A percentile compares a stretch with the other conserved stretches of the same genome.
These are phyloP conservation scores for Colletotrichum agaves DNA, from an alignment of 2,329 filamentous ascomycete species.

Conservation along the genomic window DNA sequence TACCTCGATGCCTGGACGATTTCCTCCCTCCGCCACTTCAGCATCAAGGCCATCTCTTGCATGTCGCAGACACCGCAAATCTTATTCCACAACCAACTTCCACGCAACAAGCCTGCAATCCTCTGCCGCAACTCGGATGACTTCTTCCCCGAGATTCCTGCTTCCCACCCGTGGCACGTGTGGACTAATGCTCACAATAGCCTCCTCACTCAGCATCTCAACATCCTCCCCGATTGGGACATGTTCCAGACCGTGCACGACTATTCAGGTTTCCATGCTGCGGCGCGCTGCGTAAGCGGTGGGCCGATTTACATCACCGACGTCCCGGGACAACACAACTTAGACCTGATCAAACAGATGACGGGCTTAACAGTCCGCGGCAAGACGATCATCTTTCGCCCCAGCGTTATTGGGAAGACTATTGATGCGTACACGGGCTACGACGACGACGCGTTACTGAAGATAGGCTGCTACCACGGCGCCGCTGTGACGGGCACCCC, in stretches of 20 bases:
- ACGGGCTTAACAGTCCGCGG: conserved; percentile 77
- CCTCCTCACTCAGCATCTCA: conserved; percentile 84
- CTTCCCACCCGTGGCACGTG: conserved; percentile 92
- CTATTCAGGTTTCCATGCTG: conserved; percentile 87
- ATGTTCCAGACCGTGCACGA: conserved; percentile 74
- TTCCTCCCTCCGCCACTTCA: conserved; percentile 81
- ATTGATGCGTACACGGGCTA: conserved; percentile 81
- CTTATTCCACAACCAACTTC: conserved; percentile 85
- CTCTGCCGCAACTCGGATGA: conserved; percentile 89
- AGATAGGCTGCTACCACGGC: conserved; percentile 83
- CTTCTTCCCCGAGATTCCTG: conserved; percentile 86
- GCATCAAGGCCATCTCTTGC: conserved; percentile 84
- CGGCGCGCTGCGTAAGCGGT: conserved; percentile 87
- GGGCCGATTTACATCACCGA: conserved; percentile 97
- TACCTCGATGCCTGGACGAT: conserved; percentile 92
- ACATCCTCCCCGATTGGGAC: conserved; percentile 85
- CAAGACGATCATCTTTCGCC: conserved; percentile 83
- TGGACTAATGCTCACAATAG: conserved; percentile 94
- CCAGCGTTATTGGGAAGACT: conserved; percentile 77
- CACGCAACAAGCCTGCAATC: conserved; percentile 77
- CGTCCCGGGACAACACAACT: conserved; percentile 81
- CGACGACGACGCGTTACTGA: conserved; percentile 77
- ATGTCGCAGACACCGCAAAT: conserved; percentile 93
- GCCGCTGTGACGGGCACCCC: conserved; percentile 73
- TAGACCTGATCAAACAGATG: conserved; percentile 82